Base-by-base conservation (phyloP, 331 rosid genomes). In the Spiraea crenata region DNA sequence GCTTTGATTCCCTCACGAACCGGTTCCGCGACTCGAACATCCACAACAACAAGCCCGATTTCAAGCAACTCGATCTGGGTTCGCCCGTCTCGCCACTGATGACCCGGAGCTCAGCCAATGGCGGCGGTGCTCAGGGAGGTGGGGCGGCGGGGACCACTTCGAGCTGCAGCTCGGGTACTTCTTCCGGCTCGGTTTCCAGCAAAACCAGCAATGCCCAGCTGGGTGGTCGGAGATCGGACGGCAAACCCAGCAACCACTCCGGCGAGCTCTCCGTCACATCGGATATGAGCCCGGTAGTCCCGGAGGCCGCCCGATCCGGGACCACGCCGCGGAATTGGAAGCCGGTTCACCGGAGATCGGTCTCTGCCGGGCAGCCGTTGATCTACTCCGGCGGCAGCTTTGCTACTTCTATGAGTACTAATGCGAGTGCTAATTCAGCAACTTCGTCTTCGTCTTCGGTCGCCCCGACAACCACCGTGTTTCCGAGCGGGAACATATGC, bases 291-390 rank as follows among this genome's bases (percentile, higher is more conserved):
- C 80, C 87, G 1, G 81, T 73, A 51, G 68, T 73, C 48, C 45
- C 67, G 4, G 85, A 80, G 46, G 73, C 49, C 41, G 74, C 58
- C 82, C 89, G 93, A 83, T 86, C 95, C 82, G 81, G 76, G 11
- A 55, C 77, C 45, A 40, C 84, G 14, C 63, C 49, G 54, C 72
- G 57, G 35, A 80, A 70, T 76, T 74, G 85, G 31, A 78, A 66
- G 44, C 93, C 96, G 5, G 87, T 85, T 41, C 98, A 92, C 63
- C 86, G 96, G 83, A 85, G 96, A 84, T 82, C 96, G 46, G 86
- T 78, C 31, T 92, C 96, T 16, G 91, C 96, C 25, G 98, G 96
- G 52, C 79, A 85, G 34, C 91, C 96, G 7, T 69, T 92, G 77
- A 86, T 90, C 72, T 90, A 86, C 83, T 83, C 96, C 5, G 92